These are phyloP conservation scores for Myriosclerotinia curreyana DNA, from an alignment of 2,329 filamentous ascomycete genomes.

Conservation along the genomic window DNA sequence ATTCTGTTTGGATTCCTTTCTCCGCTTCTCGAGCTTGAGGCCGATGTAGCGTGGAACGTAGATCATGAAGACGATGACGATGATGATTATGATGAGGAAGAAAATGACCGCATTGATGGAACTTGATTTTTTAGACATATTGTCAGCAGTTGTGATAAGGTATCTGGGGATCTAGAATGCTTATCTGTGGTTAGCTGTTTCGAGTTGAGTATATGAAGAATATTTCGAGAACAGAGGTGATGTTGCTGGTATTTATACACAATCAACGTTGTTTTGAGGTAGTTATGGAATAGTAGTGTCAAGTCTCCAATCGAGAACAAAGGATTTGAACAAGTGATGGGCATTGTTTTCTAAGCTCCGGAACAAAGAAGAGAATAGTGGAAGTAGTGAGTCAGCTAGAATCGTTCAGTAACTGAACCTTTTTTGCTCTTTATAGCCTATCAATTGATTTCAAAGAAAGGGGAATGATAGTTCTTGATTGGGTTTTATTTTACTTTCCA, in stretches of 20 bases:
- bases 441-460: not conserved
- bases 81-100: not conserved
- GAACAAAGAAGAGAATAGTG: too few relatives aligned
- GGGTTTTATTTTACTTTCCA: conserved; percentile 63
- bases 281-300: not conserved
- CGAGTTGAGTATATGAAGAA: not conserved
- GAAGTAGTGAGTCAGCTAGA: too few relatives aligned
- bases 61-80: not conserved
- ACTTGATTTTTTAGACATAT: not conserved
- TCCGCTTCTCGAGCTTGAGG: not conserved
- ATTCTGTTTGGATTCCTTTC: not conserved
- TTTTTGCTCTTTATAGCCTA: not conserved
- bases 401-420: too few relatives aligned
- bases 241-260: not conserved
- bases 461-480: not conserved
- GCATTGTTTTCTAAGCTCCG: too few relatives aligned
- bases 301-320: not conserved
- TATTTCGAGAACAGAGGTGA: not conserved
- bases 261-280: not conserved
- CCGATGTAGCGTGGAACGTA: not conserved
- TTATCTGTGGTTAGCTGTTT: not conserved
- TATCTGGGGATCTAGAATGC: not conserved
- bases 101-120: not conserved
- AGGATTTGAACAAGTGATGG: too few relatives aligned
- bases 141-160: too few relatives aligned